Percentiles rank a stretch among this genome's conserved stretches.
phyloP scores from a whole-genome alignment of 2,329 filamentous ascomycete genomes.

The Fusarium clavum region DNA sequence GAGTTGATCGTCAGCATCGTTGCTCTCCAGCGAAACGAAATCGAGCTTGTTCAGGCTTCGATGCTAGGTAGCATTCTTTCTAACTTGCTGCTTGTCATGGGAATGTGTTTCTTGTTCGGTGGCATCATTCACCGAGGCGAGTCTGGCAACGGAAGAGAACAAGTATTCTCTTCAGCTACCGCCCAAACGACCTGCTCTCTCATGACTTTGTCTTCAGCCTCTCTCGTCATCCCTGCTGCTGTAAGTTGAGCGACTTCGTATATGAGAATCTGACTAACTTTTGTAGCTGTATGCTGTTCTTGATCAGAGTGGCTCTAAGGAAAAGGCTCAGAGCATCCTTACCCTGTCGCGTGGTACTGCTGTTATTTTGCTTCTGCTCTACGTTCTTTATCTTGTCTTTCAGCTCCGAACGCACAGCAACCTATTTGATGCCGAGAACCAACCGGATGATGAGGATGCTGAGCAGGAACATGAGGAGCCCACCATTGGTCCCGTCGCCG shows the following conservation, averaged over 20 bases:
- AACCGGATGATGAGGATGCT: conserved; percentile 55
- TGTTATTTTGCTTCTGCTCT: conserved; percentile 79
- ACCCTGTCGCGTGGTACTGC: conserved; percentile 80
- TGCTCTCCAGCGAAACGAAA: conserved; percentile 84
- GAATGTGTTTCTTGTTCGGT: conserved; percentile 83
- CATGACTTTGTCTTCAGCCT: conserved; percentile 81
- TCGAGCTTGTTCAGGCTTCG: conserved; percentile 95
- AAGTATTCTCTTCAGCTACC: conserved; percentile 79
- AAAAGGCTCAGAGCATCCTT: conserved; percentile 69
- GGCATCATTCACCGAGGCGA: conserved; percentile 71
- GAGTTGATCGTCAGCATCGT: conserved; percentile 91
- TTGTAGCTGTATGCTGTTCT: conserved; percentile 74
- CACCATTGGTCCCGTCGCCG: conserved; percentile 72
- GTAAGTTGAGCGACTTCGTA: conserved; percentile 51
- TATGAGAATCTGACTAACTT: conserved; percentile 28
- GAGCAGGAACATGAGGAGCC: conserved; percentile 58
- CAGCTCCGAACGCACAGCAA: conserved; percentile 80
- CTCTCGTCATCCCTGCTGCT: conserved; percentile 81
- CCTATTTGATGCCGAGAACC: conserved; percentile 72
- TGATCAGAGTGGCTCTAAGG: conserved; percentile 55
- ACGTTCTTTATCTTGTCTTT: conserved; percentile 81
- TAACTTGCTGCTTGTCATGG: conserved; percentile 88
- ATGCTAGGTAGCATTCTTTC: conserved; percentile 97
- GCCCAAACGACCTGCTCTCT: conserved; percentile 81
- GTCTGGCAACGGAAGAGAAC: conserved; percentile 71